These are phyloP conservation scores for Trichoderma citrinoviride DNA, from an alignment of 2,329 filamentous ascomycete genomes.

Conservation along the genomic window DNA sequence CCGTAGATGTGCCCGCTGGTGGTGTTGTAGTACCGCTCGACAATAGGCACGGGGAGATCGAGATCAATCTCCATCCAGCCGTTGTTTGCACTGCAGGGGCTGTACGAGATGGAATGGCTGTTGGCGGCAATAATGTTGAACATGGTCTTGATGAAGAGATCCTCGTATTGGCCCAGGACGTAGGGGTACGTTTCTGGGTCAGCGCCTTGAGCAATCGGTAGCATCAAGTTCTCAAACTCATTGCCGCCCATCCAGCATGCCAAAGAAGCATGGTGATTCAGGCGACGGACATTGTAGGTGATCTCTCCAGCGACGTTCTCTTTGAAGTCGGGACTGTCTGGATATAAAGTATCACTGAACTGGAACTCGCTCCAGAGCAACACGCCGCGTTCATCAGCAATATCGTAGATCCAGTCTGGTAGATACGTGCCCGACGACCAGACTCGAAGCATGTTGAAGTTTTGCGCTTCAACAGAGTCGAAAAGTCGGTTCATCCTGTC, in stretches of 20 bases:
- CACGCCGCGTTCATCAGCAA: slow-evolving; percentile 60
- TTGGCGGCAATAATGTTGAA: slow-evolving; percentile 57
- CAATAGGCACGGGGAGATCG: slow-evolving; percentile 53
- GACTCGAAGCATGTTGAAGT: slow-evolving; percentile 63
- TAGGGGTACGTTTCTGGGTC: slow-evolving; percentile 41
- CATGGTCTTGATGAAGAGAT: slow-evolving; percentile 54
- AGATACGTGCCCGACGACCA: slow-evolving; percentile 61
- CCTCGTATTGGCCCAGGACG: slow-evolving; percentile 51
- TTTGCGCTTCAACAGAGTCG: slow-evolving; percentile 50
- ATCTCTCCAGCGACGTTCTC: slow-evolving; percentile 55
- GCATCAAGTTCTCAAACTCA: slow-evolving; percentile 57
- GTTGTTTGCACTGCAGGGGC: slow-evolving; percentile 58
- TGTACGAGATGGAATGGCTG: slow-evolving; percentile 58
- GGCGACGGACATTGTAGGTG: slow-evolving; percentile 57
- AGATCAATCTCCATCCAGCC: slow-evolving; percentile 50
- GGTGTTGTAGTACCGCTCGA: slow-evolving; percentile 54
- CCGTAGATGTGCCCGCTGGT: slow-evolving; percentile 55
- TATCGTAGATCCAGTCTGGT: slow-evolving; percentile 61
- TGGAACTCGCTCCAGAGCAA: slow-evolving; percentile 63
- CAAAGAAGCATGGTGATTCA: slow-evolving; percentile 59
- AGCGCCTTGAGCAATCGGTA: slow-evolving; percentile 38
- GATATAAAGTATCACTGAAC: slow-evolving; percentile 60
- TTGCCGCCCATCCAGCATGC: slow-evolving; percentile 57
- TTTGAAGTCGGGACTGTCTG: slow-evolving; percentile 51
- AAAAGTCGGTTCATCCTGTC: slow-evolving; percentile 47